A percentile compares a stretch with the other conserved stretches of the same genome.
Conservation (phyloP, 1,284 basidiomycete genomes). For the Naganishia sp. region DNA sequence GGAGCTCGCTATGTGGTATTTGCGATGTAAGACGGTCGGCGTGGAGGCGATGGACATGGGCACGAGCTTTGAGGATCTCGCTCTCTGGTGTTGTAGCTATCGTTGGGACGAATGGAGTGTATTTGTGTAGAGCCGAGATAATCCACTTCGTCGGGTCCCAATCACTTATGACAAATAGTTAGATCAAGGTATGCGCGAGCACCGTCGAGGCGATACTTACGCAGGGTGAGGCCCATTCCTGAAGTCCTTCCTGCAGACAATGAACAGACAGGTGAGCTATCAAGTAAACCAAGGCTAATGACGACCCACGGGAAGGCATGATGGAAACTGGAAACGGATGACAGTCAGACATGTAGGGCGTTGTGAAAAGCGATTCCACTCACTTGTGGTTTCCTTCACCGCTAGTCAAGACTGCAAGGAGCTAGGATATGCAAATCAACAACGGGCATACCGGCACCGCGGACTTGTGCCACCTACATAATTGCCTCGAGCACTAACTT, state of each 20-base stretch:
- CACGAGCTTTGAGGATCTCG: constrained; percentile 63
- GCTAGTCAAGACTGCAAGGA: constrained; percentile 68
- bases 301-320: constrained; percentile 68
- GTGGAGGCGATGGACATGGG: constrained; percentile 60
- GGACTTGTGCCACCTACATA: constrained; percentile 56
- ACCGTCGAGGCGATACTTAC: constrained; percentile 29
- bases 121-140: constrained; percentile 61
- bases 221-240: constrained; percentile 51
- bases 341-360: background rate
- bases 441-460: background rate
- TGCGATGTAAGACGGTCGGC: constrained; percentile 42
- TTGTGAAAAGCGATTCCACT: constrained; percentile 48
- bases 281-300: background rate
- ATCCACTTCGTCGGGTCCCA: constrained; percentile 84
- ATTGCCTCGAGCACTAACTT: constrained; percentile 73
- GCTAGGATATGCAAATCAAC: constrained; percentile 48
- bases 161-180: constrained; percentile 54
- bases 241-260: constrained; percentile 52
- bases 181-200: background rate
- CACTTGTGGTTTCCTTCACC: constrained; percentile 80
- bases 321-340: constrained; percentile 53
- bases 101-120: constrained; percentile 60
- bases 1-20: constrained; percentile 35
- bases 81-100: constrained; percentile 60
- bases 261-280: background rate